phyloP scores from a whole-genome alignment of 2,329 filamentous ascomycete species.

The Rugonectria rugulosa region DNA sequence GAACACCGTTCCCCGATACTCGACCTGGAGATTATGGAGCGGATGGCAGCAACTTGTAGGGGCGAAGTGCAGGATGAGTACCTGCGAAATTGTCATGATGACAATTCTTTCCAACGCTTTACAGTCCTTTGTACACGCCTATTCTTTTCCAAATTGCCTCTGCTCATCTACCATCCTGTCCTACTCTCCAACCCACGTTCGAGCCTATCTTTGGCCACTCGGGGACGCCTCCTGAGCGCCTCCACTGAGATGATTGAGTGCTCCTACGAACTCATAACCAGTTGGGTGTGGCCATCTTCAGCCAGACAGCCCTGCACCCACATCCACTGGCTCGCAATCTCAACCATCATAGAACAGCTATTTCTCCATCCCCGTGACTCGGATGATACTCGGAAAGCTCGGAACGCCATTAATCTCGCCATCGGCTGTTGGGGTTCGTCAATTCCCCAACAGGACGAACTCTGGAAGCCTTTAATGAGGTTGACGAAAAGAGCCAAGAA shows the following conservation, averaged over 20 bases:
- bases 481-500: no score
- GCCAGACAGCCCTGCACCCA: no score
- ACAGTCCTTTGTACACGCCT: slow-evolving; percentile 10
- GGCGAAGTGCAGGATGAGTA: slow-evolving; percentile 10
- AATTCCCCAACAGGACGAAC: no score
- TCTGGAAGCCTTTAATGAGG: no score
- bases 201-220: not conserved
- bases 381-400: no score
- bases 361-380: no score
- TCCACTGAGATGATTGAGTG: slow-evolving; percentile 16
- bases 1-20: not conserved
- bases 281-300: no score
- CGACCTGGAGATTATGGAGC: slow-evolving; percentile 2
- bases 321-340: no score
- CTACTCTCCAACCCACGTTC: slow-evolving; percentile 4
- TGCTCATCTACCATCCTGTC: slow-evolving; percentile 14
- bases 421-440: no score
- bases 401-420: no score
- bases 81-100: slow-evolving; percentile 6
- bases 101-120: slow-evolving; percentile 12
- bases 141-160: slow-evolving; percentile 11
- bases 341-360: no score
- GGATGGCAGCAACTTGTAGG: slow-evolving; percentile 1
- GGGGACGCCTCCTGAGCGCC: not conserved
- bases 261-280: no score